Base-by-base conservation (phyloP, 805 yeast species). In the Kregervanrija delftensis region DNA sequence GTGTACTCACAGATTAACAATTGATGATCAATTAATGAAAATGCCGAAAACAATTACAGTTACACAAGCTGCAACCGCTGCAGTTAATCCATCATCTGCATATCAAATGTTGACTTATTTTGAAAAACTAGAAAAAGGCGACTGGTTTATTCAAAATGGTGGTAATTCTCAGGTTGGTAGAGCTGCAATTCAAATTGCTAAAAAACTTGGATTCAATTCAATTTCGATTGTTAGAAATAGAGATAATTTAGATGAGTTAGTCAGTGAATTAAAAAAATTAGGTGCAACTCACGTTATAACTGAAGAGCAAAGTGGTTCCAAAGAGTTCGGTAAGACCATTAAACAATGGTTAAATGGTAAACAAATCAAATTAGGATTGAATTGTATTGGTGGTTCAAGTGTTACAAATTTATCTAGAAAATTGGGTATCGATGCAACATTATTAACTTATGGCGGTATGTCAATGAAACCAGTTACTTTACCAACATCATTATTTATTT, bases 371-470 rank as follows among this genome's bases (percentile, higher is more conserved):
- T 70, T 93, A 42, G 99, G 88, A 1, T 69, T 93, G 52, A 93
- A 93, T 66, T 86, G 96, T 57, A 91, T 95, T 33, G 97, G 99
- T 44, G 99, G 99, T 32, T 76, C 83, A 48, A 83, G 88, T 33
- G 77, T 88, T 15, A 73, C 95, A 0, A 83, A 83, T 36, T 72
- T 93, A 54, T 91, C 96, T 9, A 74, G 96, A 53, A 91, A 89
- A 61, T 72, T 93, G 45, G 80, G 79, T 34, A 66, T 70, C 12
- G 79, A 86, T 54, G 96, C 93, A 1, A 74, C 81, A 40, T 68
- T 93, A 71, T 77, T 89, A 54, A 88, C 98, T 1, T 93, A 93
- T 59, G 99, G 99, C 32, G 98, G 96, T 34, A 93, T 93, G 99
- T 87, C 97, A 3, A 81, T 83, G 72, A 90, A 87, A 66, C 99